Percentiles rank a stretch among this genome's conserved stretches.
These are phyloP conservation scores for Globisporangium ultimum DNA, from an alignment of 352 stramenopile species.

Conservation along the genomic window DNA sequence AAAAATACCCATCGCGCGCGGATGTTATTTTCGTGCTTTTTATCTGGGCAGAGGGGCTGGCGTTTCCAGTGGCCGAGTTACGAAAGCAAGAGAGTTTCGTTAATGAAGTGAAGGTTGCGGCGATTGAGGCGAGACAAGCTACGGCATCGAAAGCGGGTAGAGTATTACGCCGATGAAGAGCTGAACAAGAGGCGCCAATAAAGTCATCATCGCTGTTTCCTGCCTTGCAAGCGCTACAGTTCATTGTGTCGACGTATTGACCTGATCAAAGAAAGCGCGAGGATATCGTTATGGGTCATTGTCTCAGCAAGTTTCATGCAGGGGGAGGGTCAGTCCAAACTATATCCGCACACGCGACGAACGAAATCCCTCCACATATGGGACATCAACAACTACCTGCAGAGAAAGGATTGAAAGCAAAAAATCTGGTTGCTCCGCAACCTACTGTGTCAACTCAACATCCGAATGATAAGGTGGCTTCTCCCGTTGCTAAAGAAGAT, in stretches of 20 bases:
- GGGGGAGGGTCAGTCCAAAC: not conserved
- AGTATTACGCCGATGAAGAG: not conserved
- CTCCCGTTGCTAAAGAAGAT: not conserved
- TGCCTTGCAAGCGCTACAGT: too few species aligned
- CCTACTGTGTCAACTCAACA: not conserved
- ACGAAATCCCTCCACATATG: not conserved
- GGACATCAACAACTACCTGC: not conserved
- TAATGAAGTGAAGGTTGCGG: too few species aligned
- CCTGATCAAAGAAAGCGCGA: not conserved
- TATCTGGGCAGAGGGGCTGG: too few species aligned
- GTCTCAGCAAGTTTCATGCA: slow-evolving; percentile 12
- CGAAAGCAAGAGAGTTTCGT: too few species aligned
- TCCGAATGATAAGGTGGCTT: not conserved
- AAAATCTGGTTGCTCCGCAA: slow-evolving; percentile 17
- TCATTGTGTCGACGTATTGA: too few species aligned
- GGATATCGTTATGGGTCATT: slow-evolving; percentile 6
- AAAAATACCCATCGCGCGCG: too few species aligned
- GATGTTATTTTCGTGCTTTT: too few species aligned
- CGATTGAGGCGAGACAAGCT: too few species aligned
- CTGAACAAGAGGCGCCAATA: not conserved
- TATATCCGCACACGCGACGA: not conserved
- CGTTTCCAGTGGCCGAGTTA: too few species aligned
- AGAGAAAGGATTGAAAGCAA: slow-evolving; percentile 1
- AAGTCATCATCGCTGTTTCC: too few species aligned
- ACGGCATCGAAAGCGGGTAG: too few species aligned